Base-by-base conservation (phyloP, 202 grass and related monocot genomes). In the Saccharum hybrid region DNA sequence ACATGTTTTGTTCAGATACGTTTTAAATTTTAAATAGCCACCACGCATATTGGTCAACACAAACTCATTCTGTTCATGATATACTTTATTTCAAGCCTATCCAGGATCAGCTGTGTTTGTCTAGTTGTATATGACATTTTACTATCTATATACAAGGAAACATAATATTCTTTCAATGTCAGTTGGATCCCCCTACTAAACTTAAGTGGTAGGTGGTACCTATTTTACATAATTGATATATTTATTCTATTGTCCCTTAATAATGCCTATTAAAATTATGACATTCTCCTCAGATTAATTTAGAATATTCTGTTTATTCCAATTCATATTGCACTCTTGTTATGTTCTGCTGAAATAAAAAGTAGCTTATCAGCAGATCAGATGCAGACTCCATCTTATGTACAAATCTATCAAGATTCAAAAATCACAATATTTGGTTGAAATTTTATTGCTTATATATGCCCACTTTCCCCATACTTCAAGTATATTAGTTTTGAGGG, bases 401-500 rank as follows among this genome's bases (percentile, higher is more conserved):
- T 56, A 28, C 33, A 38, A 26, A 68, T 39, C 0, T 28, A 69
- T 69, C 8, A 22, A 22, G 19, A 37, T 26, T 40, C 8, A 26
- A 31, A 49, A 51, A 7, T 51, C 4, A 26, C 1, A 1, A 68
- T 46, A 9, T 22, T 36, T 2, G 5, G 16, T 73, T 23, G 43
- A 34, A 74, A 9, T 79, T 60, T 63, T 0, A 60, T 3, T 81
- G 19, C 26, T 67, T 74, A 43, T 36, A 8, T 34, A 66, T 41
- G 31, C 8, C 67, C 26, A 59, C 10, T 40, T 66, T 66, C 68
- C 33, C 71, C 30, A 16, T 21, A 4, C 39, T 49, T 52, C 18
- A 52, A 33, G 31, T 41, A 46, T 21, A 4, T 82, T 71, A 57
- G 38, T 77, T 62, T 62, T 83, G 33, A 82, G 41, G n/a, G 45